Base-by-base conservation (phyloP, 768 basidiomycete genomes). In the Amanita muscaria region DNA sequence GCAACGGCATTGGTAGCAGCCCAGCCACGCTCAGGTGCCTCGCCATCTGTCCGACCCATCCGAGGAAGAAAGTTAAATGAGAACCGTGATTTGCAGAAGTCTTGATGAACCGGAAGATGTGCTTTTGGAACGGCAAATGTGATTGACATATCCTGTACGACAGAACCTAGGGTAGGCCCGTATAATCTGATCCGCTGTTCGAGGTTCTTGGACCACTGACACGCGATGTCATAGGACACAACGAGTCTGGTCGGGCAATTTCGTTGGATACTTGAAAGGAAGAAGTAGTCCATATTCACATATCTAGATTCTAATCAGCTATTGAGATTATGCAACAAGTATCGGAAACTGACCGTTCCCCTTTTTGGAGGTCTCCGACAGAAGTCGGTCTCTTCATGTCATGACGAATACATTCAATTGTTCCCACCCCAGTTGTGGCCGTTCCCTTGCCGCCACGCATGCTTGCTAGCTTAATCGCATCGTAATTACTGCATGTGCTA, bases 141-240 rank as follows among this genome's bases (percentile, higher is more conserved):
- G 22, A 42, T 21, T 3, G 41, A 42, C n/a, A 3, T 3, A 6
- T 18, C 3, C 3, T 18, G 3, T 10, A 32, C 16, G n/a, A 23
- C 32, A 23, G 29, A 34, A 18, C 34, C 29, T 1, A 46, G 40
- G 15, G 23, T 23, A 23, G 22, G n/a, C 16, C 35, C 45, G 35
- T 55, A 53, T 3, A 27, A 40, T 2, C n/a, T 14, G 5, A 44
- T 40, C 10, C 55, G 49, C 16, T 47, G 46, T 5, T n/a, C n/a
- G 3, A 63, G 41, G 32, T 61, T 55, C 11, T 48, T 45, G 9
- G 31, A 44, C 53, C 57, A 64, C 25, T 64, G 60, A 43, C 59
- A 64, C 0, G 48, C 49, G 15, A 63, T 61, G 39, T 60, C 62
- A 30, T 63, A 63, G 1, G 56, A 59, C 1, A 59, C 46, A 14